Evolutionary conservation across 768 basidiomycete genomes (phyloP).

Genomic region (Agrocybe pediades): DNA sequence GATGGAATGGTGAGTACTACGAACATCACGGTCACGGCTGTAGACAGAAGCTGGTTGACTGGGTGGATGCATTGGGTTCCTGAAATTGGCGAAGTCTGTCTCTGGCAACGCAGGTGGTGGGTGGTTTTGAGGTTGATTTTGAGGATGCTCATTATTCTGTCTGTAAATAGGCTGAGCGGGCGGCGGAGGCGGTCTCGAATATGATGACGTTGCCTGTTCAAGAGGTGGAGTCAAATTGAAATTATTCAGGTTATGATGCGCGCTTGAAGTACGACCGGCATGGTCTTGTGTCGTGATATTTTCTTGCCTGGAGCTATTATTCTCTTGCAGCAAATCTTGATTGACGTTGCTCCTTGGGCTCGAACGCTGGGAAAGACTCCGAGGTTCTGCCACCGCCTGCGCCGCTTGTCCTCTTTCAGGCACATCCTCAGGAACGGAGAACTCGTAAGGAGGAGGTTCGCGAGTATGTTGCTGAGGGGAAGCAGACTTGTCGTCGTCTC

Average conservation of each 20-base stretch:
- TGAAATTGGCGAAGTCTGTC: constrained; percentile 1
- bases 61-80: not conserved
- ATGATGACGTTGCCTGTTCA: not conserved
- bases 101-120: not conserved
- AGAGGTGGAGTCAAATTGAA: not conserved
- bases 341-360: constrained; percentile 4
- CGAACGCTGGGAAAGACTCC: constrained; percentile 5
- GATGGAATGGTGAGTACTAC: constrained; percentile 26
- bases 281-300: not conserved
- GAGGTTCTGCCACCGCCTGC: constrained; percentile 4
- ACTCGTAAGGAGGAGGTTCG: constrained; percentile 15
- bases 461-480: not conserved
- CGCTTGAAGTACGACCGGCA: not conserved
- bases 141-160: too few species aligned
- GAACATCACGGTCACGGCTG: constrained; percentile 18
- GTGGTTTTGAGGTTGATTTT: not conserved
- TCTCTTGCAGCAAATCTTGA: not conserved
- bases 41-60: not conserved
- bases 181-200: not conserved
- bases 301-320: not conserved
- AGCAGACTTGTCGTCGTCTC: not conserved
- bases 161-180: not conserved
- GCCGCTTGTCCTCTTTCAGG: constrained; percentile 2
- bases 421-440: constrained; percentile 1
- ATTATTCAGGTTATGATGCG: not conserved